A percentile compares a stretch with the other conserved stretches of the same genome.
Conservation (phyloP, 2,329 filamentous ascomycete genomes). For the Lachnellula arida region DNA sequence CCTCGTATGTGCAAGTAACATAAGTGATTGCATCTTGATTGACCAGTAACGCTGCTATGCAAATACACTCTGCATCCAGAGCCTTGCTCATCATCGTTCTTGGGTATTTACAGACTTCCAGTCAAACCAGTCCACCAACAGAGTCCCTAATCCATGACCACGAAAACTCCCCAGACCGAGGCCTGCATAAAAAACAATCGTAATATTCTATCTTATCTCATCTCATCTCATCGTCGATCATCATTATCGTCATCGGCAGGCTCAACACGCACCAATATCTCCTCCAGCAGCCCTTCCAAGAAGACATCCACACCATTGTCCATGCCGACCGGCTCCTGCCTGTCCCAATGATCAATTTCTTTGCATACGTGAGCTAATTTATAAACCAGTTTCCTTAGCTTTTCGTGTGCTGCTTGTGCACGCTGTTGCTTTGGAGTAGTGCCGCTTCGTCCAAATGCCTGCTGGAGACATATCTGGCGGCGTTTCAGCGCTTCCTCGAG, state of each 20-base stretch:
- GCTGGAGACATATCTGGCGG: constrained; percentile 55
- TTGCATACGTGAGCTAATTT: constrained; percentile 80
- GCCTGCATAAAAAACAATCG: background rate
- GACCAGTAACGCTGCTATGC: too few species aligned
- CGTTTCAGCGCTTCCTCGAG: constrained; percentile 86
- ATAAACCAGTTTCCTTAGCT: constrained; percentile 72
- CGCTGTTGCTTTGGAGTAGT: constrained; percentile 61
- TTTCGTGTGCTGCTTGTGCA: constrained; percentile 70
- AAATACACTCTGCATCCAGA: background rate
- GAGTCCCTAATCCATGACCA: background rate
- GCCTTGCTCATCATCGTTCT: background rate
- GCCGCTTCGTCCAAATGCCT: constrained; percentile 32
- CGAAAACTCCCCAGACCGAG: background rate
- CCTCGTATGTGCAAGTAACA: too few species aligned
- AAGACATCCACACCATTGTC: constrained; percentile 85
- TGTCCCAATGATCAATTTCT: constrained; percentile 87
- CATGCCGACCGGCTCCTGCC: constrained; percentile 85
- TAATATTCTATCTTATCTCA: background rate
- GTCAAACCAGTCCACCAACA: background rate
- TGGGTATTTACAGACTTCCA: background rate
- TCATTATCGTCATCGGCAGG: constrained; percentile 52
- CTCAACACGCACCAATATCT: constrained; percentile 88
- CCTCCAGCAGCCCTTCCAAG: constrained; percentile 86
- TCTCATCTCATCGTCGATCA: constrained; percentile 18
- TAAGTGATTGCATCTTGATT: too few species aligned